Evolutionary conservation across 441 rosid genomes (phyloP), one percentile per base, ranked within the genome.

Genomic region (Cnidoscolus chayamansa): DNA sequence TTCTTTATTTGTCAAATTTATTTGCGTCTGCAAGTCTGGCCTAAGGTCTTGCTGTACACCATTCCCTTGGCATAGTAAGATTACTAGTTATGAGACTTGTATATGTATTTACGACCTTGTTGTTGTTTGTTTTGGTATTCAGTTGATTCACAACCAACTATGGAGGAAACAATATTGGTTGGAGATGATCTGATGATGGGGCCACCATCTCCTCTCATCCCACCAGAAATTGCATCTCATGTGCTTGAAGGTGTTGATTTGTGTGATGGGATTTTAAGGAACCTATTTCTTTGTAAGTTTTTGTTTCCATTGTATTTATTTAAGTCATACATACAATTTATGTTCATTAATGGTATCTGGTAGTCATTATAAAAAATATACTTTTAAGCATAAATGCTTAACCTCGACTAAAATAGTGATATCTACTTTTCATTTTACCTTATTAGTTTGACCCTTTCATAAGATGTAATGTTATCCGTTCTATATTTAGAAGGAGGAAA

Each of bases 151-250:
- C 92, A 95, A 65, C 96, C 97, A 56, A 84, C 80, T 6, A 92
- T 95, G 96, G 99, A 91, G 88, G 98, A 94, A 86, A 92, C 96
- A 48, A 89, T 95, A 67, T 73, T 92, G 85, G 98, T 92, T 2
- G 94, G 97, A 69, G 99, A 92, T 77, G 98, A 95, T 81, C 82
- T 95, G 3, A 95, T 95, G 99, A 85, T 67, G 89, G 97, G 99
- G 31, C 97, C 91, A 47, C 94, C 98, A 65, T 92, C 98, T 59
- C 96, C 98, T 64, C 50, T 91, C 81, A 85, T 92, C 73, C 97
- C 98, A 56, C 87, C 85, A 75, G 99, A 95, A 83, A 95, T 92
- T 59, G 95, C 99, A 53, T 79, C 98, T 60, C 97, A 95, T 74
- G 97, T 95, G 59, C 88, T 95, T 43, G 86, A 92, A 86, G 97